phyloP scores from a whole-genome alignment of 495 filamentous ascomycete genomes.

The Xylaria intraflava region DNA sequence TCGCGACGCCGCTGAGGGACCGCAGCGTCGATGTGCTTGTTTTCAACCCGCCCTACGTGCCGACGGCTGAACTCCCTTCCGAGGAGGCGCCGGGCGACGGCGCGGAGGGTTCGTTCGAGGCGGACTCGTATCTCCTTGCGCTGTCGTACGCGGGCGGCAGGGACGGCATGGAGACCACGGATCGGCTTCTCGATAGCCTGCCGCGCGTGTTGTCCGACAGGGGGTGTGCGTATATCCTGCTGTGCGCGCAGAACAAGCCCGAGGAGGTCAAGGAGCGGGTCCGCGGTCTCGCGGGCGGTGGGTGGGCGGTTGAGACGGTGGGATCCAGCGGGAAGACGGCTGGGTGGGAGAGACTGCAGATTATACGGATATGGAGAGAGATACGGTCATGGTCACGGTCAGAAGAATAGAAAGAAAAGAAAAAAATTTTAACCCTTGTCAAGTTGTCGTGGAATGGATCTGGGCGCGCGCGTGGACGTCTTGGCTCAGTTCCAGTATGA shows the following conservation, averaged over 20 bases:
- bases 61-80: constrained; percentile 61
- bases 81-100: constrained; percentile 27
- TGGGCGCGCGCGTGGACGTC: too few relatives aligned
- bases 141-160: constrained; percentile 81
- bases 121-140: constrained; percentile 72
- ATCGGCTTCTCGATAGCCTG: constrained; percentile 63
- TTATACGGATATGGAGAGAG: constrained; percentile 68
- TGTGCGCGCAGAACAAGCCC: constrained; percentile 82
- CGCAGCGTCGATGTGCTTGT: constrained; percentile 71
- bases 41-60: constrained; percentile 97
- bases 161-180: constrained; percentile 91
- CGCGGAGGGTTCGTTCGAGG: constrained; percentile 45
- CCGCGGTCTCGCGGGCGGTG: constrained; percentile 39
- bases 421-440: too few relatives aligned
- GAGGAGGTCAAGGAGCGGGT: constrained; percentile 65
- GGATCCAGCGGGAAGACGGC: constrained; percentile 75
- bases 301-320: constrained; percentile 72
- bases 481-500: too few relatives aligned
- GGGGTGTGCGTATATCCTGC: constrained; percentile 81
- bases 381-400: neutral
- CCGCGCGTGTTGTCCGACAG: constrained; percentile 54
- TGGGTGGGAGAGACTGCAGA: constrained; percentile 86
- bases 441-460: too few relatives aligned
- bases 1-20: constrained; percentile 50
- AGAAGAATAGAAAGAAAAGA: neutral